Conservation (phyloP, 2,329 filamentous ascomycete species). For the Botryosphaeria dothidea region DNA sequence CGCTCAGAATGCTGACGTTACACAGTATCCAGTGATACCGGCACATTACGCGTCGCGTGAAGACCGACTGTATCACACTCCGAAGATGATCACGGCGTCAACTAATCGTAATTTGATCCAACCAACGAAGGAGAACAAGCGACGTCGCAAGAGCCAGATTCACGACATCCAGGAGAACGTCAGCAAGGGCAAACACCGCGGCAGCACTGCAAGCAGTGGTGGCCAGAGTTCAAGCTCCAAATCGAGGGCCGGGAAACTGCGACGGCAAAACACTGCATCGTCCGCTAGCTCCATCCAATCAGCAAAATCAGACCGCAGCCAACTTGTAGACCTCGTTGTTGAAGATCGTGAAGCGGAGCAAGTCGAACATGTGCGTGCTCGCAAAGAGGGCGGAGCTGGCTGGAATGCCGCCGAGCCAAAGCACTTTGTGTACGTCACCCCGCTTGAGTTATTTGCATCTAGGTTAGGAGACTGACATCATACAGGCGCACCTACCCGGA, state of each 20-base stretch:
- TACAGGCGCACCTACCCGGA: slow-evolving; percentile 50
- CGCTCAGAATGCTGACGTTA: not conserved
- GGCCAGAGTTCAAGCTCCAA: slow-evolving; percentile 34
- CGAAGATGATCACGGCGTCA: slow-evolving; percentile 55
- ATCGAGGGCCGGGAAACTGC: slow-evolving; percentile 38
- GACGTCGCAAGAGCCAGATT: slow-evolving; percentile 50
- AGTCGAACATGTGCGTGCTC: slow-evolving; percentile 60
- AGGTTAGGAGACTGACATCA: slow-evolving; percentile 19
- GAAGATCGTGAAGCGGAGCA: slow-evolving; percentile 65
- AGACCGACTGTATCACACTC: slow-evolving; percentile 58
- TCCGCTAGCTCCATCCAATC: slow-evolving; percentile 32
- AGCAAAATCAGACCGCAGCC: slow-evolving; percentile 59
- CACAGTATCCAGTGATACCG: slow-evolving; percentile 89
- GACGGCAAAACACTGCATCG: slow-evolving; percentile 51
- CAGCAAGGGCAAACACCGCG: slow-evolving; percentile 48
- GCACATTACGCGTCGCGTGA: slow-evolving; percentile 74
- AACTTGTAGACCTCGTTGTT: slow-evolving; percentile 67
- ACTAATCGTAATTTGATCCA: slow-evolving; percentile 57
- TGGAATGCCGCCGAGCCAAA: slow-evolving; percentile 60
- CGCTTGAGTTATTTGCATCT: not conserved
- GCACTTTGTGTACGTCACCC: slow-evolving; percentile 54
- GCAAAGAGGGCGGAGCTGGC: slow-evolving; percentile 62
- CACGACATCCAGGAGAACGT: slow-evolving; percentile 43
- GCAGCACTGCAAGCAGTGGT: slow-evolving; percentile 38
- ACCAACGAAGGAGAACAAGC: slow-evolving; percentile 51